phyloP scores from a whole-genome alignment of 2,329 filamentous ascomycete species.

The Xylaria sp. region DNA sequence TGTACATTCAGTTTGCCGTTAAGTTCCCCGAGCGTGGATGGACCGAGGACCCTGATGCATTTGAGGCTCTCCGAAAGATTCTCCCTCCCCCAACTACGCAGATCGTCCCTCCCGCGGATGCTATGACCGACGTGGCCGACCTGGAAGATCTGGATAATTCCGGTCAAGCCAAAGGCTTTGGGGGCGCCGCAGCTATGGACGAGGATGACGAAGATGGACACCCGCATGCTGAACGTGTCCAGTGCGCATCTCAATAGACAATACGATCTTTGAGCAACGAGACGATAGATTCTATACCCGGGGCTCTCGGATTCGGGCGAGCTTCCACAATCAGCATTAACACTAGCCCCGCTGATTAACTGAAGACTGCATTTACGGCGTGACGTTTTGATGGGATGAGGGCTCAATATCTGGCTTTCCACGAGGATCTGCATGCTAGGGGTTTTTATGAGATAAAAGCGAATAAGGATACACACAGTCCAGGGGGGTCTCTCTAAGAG shows the following conservation, averaged over 20 bases:
- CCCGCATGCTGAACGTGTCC: conserved; percentile 76
- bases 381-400: conserved; percentile 36
- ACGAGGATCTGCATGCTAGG: conserved; percentile 32
- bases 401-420: conserved; percentile 33
- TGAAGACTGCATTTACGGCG: conserved; percentile 39
- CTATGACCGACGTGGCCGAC: conserved; percentile 89
- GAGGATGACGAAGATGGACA: conserved; percentile 81
- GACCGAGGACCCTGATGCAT: conserved; percentile 69
- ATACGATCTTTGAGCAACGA: not conserved
- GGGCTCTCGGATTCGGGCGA: conserved; percentile 11
- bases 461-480: conserved; percentile 16
- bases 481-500: conserved; percentile 16
- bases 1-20: conserved; percentile 97
- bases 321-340: conserved; percentile 19
- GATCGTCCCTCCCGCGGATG: conserved; percentile 74
- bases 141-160: conserved; percentile 84
- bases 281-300: conserved; percentile 12
- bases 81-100: conserved; percentile 74
- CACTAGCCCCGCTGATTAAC: conserved; percentile 4
- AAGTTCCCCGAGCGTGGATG: conserved; percentile 89
- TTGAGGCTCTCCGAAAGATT: conserved; percentile 80
- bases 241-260: conserved; percentile 82
- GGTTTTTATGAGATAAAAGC: conserved; percentile 27
- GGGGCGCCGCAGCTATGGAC: conserved; percentile 66
- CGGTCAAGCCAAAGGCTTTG: conserved; percentile 70